phyloP scores from a whole-genome alignment of 2,329 filamentous ascomycete genomes.

The Dactylellina sp. region DNA sequence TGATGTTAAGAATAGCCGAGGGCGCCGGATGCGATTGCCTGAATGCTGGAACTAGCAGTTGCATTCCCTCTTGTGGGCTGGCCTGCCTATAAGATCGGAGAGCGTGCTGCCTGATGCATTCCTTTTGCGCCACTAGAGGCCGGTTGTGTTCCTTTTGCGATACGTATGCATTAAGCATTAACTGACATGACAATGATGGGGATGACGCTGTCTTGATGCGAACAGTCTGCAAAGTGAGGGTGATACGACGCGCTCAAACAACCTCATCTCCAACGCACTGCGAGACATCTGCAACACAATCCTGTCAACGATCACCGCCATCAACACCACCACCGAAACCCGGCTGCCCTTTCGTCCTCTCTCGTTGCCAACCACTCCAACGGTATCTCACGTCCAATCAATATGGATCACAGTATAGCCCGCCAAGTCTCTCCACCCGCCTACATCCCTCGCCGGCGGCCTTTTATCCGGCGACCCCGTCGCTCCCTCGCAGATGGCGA shows the following conservation, averaged over 20 bases:
- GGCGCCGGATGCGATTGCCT: not conserved
- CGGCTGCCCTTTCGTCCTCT: not conserved
- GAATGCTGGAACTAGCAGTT: conserved; percentile 2
- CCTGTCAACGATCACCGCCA: conserved; percentile 20
- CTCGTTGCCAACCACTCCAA: conserved; percentile 1
- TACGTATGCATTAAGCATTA: too few relatives aligned
- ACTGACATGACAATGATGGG: not conserved
- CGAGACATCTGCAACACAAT: conserved; percentile 31
- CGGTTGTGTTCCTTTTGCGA: too few relatives aligned
- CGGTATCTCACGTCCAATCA: not conserved
- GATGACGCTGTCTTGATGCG: too few relatives aligned
- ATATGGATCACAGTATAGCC: conserved; percentile 31
- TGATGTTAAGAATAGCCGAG: conserved; percentile 3
- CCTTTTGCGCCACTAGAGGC: too few relatives aligned
- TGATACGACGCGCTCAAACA: conserved; percentile 38
- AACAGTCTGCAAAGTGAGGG: too few relatives aligned
- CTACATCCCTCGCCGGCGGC: conserved; percentile 33
- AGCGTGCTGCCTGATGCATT: not conserved
- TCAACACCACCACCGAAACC: conserved; percentile 26
- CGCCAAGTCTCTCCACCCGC: conserved; percentile 4
- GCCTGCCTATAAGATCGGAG: not conserved
- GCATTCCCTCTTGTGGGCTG: conserved; percentile 1
- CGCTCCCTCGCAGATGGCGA: conserved; percentile 29
- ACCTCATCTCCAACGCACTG: conserved; percentile 28
- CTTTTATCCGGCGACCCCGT: conserved; percentile 30